Evolutionary conservation across 192 early-diverging fungal species (phyloP), one percentile per base, ranked within the genome.

Genomic region (Irineochytrium annulatum): DNA sequence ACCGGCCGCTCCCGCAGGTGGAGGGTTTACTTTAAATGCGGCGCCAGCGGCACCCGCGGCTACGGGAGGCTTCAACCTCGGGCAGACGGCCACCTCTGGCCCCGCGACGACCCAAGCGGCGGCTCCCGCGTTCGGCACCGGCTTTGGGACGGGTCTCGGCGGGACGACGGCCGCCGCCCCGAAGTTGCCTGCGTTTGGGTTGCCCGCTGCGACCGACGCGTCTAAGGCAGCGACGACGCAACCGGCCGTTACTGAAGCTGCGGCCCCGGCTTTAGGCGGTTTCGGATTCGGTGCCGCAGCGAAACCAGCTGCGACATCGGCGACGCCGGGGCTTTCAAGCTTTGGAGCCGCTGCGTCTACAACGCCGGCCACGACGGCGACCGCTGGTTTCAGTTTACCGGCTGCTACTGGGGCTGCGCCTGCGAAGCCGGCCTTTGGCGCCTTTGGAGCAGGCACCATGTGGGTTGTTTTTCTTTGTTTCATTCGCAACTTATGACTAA

Each of bases 371-470:
- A 3, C 48, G 17, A 33, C 60, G 1, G 20, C 59, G 20, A 13
- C 75, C 11, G 55, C 70, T 31, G 1, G 70, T 35, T 51, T 77
- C 22, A 60, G 75, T 0, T 60, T 71, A 13, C 27, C 78, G 2
- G 45, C 74, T 2, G 49, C 74, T 14, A 45, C 72, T 13, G 44
- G 77, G 16, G 37, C 68, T 22, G 68, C 70, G 17, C 14, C 64
- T 26, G 22, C 63, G 24, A 14, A 56, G 43, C 4, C 70, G 19
- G 8, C 30, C 20, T 26, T 17, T 45, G 26, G 49, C 13, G 37
- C 55, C 19, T 41, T 62, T 22, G 49, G 69, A 53, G 70, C 78
- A 31, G 53, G 60, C 3, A 14, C 77, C 45, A 14, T 37, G 30
- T 70, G 8, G 27, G 67, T 11, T 55, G 22, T 34, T 34, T 55